phyloP scores from a whole-genome alignment of 179 eudicot species.

The Corrigiola litoralis region DNA sequence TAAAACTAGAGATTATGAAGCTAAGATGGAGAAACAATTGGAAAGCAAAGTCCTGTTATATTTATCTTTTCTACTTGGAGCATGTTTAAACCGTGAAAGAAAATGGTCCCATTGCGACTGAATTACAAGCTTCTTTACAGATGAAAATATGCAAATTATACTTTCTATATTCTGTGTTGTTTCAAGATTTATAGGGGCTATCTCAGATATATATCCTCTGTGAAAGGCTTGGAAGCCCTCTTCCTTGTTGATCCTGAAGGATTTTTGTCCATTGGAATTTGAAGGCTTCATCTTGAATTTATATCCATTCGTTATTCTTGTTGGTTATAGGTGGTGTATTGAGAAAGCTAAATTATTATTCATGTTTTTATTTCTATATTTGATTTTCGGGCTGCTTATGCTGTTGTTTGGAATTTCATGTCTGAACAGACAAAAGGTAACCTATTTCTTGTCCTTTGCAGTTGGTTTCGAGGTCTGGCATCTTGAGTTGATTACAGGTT shows the following conservation, averaged over 20 bases:
- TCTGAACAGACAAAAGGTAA: neutral
- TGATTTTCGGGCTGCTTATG: neutral
- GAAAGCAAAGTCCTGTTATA: neutral
- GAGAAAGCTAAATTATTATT: too few relatives aligned
- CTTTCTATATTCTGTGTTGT: neutral
- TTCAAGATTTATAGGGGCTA: neutral
- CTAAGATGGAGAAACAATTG: neutral
- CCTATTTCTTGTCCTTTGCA: slow-evolving; percentile 22
- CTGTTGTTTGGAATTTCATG: neutral
- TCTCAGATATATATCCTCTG: neutral
- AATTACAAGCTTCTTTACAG: neutral
- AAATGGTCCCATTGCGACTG: neutral
- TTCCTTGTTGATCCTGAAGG: too few relatives aligned
- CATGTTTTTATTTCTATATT: too few relatives aligned
- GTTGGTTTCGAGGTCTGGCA: slow-evolving; percentile 81
- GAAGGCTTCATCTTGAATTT: too few relatives aligned
- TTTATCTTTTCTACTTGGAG: neutral
- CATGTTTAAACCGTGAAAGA: neutral
- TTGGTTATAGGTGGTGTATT: too few relatives aligned
- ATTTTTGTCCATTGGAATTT: too few relatives aligned
- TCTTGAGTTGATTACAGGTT: slow-evolving; percentile 60
- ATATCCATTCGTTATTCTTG: too few relatives aligned
- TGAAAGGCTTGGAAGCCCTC: neutral
- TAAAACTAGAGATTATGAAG: neutral
- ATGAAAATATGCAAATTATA: neutral